Base-by-base conservation (phyloP, 169 alveolate species). In the Sarcocystis neurona region DNA sequence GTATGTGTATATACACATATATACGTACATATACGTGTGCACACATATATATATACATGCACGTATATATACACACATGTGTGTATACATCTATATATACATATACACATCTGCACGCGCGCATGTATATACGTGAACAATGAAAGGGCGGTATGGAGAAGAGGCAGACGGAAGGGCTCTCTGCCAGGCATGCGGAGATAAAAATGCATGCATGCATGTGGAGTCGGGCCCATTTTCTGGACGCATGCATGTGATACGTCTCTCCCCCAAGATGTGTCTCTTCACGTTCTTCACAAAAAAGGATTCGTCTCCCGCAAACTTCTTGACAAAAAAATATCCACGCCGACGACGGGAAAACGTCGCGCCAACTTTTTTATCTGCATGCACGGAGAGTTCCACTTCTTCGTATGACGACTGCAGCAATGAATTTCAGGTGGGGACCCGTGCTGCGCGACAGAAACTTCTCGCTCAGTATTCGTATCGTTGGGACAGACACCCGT, bases 201-300 rank as follows among this genome's bases (percentile, higher is more conserved):
- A 1, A 20, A 30, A 43, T 1, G 75, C 5, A 1, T 27, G 8
- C 43, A 37, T n/a, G 27, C 1, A 12, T 5, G 1, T 63, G 43
- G 39, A 1, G 39, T 4, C 68, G 47, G 85, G 85, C 85, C 8
- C 34, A 63, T 27, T 39, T 77, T n/a, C 2, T 20, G 37, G 85
- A 68, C 27, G 47, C 47, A 1, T 0, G 66, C 48, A 30, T 44
- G 32, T 68, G 50, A 15, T 77, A 39, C n/a, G 85, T 43, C 3
- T 47, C 23, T 77, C 44, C 46, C 2, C 47, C 3, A 46, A 77
- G 47, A 77, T 77, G 12, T 77, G 70, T 5, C 20, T 68, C 18
- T 63, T 46, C 85, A 77, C 70, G 47, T 63, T 77, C 47, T 77
- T 46, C 66, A 68, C 44, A 44, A 68, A 46, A 2, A 46, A 63